These are phyloP conservation scores for Chaetomium sp. DNA, from an alignment of 2,329 filamentous ascomycete genomes.

Conservation along the genomic window DNA sequence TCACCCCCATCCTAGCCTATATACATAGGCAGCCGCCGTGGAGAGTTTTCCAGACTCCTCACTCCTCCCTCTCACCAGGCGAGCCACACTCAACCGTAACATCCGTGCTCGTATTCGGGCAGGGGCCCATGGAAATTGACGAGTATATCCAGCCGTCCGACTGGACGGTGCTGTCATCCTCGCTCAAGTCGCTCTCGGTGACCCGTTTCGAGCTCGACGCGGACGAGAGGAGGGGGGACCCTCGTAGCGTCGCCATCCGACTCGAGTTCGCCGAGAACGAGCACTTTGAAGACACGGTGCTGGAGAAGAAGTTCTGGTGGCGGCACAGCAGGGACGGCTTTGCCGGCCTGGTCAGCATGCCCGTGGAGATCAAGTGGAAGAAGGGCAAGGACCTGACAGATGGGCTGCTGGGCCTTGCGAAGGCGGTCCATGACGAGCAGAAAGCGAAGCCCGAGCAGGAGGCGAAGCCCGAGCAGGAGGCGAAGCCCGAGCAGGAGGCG, in stretches of 20 bases:
- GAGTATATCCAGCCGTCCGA: conserved; percentile 84
- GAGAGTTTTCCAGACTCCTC: no score
- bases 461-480: conserved; percentile 59
- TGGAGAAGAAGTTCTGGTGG: conserved; percentile 94
- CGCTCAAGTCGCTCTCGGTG: conserved; percentile 70
- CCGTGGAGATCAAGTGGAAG: conserved; percentile 87
- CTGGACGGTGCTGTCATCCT: conserved; percentile 68
- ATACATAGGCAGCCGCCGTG: no score
- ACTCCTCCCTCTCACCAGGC: no score
- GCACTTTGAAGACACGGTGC: conserved; percentile 72
- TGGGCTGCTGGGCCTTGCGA: conserved; percentile 74
- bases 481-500: conserved; percentile 42
- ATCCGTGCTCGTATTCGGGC: conserved; percentile 88
- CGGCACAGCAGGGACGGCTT: conserved; percentile 68
- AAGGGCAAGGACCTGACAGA: conserved; percentile 79
- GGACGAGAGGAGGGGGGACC: conserved; percentile 65
- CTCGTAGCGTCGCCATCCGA: conserved; percentile 74
- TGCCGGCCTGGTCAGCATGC: conserved; percentile 81
- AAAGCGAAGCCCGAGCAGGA: no score
- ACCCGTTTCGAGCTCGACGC: conserved; percentile 76
- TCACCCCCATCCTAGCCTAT: no score
- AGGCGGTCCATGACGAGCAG: conserved; percentile 69
- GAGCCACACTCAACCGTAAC: no score
- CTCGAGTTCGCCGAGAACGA: conserved; percentile 83
- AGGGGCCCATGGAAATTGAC: conserved; percentile 82